Percentiles rank a stretch among this genome's conserved stretches.
Evolutionary conservation across 2,329 filamentous ascomycete genomes (phyloP).

Genomic region (Arthrobotrys entomopaga): DNA sequence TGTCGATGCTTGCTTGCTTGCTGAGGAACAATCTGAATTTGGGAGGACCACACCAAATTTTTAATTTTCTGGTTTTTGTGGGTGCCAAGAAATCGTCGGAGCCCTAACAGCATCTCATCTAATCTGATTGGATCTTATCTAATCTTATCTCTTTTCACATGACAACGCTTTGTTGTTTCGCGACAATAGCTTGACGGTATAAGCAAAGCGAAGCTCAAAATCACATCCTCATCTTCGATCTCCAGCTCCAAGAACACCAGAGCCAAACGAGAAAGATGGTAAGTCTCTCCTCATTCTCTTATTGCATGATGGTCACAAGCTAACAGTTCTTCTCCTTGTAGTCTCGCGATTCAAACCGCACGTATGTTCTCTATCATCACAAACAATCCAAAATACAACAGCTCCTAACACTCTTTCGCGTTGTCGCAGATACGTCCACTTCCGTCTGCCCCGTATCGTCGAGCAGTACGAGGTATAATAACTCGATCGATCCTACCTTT

Average conservation of each 20-base stretch:
- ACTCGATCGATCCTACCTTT: neutral
- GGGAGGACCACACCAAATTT: constrained; percentile 34
- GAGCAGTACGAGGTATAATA: constrained; percentile 50
- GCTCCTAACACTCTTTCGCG: neutral
- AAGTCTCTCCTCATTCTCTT: constrained; percentile 1
- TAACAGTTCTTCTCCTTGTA: neutral
- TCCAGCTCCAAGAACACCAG: neutral
- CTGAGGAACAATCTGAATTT: constrained; percentile 18
- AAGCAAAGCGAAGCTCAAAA: neutral
- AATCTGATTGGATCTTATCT: constrained; percentile 6
- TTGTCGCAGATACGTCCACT: constrained; percentile 48
- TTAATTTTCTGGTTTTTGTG: constrained; percentile 53
- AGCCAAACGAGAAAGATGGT: constrained; percentile 22
- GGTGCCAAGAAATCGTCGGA: constrained; percentile 49
- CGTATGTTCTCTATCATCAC: constrained; percentile 21
- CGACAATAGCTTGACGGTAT: constrained; percentile 6
- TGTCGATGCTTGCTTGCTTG: constrained; percentile 38
- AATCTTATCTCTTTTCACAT: constrained; percentile 25
- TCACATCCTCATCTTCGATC: neutral
- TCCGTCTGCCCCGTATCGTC: constrained; percentile 52
- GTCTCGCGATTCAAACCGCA: constrained; percentile 54
- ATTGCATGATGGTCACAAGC: neutral
- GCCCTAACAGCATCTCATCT: constrained; percentile 46
- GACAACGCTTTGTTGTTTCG: constrained; percentile 32
- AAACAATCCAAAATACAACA: constrained; percentile 23